Evolutionary conservation across 371 early-diverging fungal species (phyloP), one percentile per base, ranked within the genome.

Genomic region (Mucor racemosus): DNA sequence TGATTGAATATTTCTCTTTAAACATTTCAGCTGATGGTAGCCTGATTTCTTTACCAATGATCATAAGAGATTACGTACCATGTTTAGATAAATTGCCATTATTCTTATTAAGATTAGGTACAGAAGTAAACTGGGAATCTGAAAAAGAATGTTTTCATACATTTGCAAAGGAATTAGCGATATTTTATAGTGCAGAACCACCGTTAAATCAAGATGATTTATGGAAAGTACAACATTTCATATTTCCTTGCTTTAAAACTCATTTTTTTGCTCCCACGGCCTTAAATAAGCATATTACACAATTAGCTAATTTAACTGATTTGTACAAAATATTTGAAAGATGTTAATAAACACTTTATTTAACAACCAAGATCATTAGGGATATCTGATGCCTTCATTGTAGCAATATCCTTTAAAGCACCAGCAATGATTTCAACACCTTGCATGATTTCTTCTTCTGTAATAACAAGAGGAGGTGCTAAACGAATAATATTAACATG

Each of bases 401-500:
- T 58, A 33, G 78, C 73, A 71, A 90, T 86, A 64, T 97, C 95
- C 38, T 73, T 72, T 42, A 98, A 73, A 21, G 91, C 87, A 59
- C 83, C 74, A 60, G 81, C 88, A 72, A 99, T 96, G 65, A 96
- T 95, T 17, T 86, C 82, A 26, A 93, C 89, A 64, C 94, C 94
- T 39, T 90, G 77, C 77, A 86, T 77, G 15, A 98, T 77, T 72
- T 99, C 92, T 69, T 91, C 92, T 66, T 95, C 95, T 8, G 92
- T 93, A 71, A 99, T 97, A 79, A 88, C 88, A 50, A 99, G 90
- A 54, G 98, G 97, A 44, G 99, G 99, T 4, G 99, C 92, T 38
- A 99, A 84, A 34, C 99, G 94, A 67, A 99, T 99, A 75, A 99
- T 97, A 86, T 94, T 96, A 64, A 90, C 88, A 84, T 99, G 99